These are phyloP conservation scores for Epichloe bromicola DNA, from an alignment of 2,329 filamentous ascomycete genomes.

Conservation along the genomic window DNA sequence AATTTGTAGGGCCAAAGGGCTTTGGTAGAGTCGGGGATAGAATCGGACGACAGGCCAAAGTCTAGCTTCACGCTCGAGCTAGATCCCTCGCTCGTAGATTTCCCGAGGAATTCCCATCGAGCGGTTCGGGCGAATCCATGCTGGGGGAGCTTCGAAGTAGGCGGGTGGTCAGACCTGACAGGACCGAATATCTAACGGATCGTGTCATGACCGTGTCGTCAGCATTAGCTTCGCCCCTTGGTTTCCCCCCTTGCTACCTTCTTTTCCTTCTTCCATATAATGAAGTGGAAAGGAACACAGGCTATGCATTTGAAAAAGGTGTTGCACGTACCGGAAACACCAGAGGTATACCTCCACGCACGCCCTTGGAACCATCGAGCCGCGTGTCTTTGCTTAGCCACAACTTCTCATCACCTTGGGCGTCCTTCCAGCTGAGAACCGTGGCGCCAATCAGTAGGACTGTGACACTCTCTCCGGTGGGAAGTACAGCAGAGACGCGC, in stretches of 20 bases:
- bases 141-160: conserved; percentile 72
- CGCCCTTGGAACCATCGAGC: conserved; percentile 77
- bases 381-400: conserved; percentile 72
- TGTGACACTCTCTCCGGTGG: conserved; percentile 75
- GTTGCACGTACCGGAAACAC: conserved; percentile 67
- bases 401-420: conserved; percentile 65
- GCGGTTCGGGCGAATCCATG: conserved; percentile 90
- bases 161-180: conserved; percentile 58
- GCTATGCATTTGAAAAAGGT: not conserved
- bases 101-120: conserved; percentile 88
- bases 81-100: conserved; percentile 44
- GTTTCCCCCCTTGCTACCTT: not conserved
- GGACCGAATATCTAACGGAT: conserved; percentile 65
- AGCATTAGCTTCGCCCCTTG: not conserved
- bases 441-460: conserved; percentile 87
- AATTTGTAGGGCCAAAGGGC: conserved; percentile 79
- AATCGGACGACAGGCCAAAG: conserved; percentile 72
- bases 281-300: not conserved
- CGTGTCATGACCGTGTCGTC: not conserved
- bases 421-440: conserved; percentile 84
- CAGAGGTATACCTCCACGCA: conserved; percentile 81
- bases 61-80: conserved; percentile 77
- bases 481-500: conserved; percentile 65
- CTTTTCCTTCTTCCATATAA: not conserved
- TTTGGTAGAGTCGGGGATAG: conserved; percentile 54